A percentile compares a stretch with the other conserved stretches of the same genome.
These are phyloP conservation scores for Fremontodendron californicum DNA, from an alignment of 345 rosid genomes.

Conservation along the genomic window DNA sequence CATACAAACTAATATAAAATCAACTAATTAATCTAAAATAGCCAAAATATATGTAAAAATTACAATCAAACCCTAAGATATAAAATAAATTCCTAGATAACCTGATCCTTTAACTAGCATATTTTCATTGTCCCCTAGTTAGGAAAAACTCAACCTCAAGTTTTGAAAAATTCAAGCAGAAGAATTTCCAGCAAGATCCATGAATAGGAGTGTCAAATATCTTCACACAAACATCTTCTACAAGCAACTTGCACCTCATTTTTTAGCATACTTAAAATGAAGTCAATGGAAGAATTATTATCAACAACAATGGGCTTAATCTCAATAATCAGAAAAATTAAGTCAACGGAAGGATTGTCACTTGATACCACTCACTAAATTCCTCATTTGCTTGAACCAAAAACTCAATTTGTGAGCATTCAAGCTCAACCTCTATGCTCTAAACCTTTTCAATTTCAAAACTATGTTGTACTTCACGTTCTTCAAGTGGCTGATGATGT, in stretches of 20 bases:
- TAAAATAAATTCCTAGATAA: not conserved
- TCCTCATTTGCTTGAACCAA: not conserved
- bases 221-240: not conserved
- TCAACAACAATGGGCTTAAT: not conserved
- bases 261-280: not conserved
- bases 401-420: not conserved
- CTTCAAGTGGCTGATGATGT: not conserved
- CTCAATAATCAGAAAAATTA: not conserved
- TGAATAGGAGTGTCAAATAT: not conserved
- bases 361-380: not conserved
- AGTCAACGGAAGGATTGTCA: not conserved
- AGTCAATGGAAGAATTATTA: not conserved
- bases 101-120: not conserved
- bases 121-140: not conserved
- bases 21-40: not conserved
- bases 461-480: not conserved
- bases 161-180: not conserved
- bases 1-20: not conserved
- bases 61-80: not conserved
- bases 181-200: not conserved
- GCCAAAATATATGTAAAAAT: not conserved
- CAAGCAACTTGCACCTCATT: not conserved
- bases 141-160: not conserved
- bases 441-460: not conserved
- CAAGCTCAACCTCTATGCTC: not conserved